phyloP scores from a whole-genome alignment of 2,329 filamentous ascomycete genomes.

The Epichloe glyceriae region DNA sequence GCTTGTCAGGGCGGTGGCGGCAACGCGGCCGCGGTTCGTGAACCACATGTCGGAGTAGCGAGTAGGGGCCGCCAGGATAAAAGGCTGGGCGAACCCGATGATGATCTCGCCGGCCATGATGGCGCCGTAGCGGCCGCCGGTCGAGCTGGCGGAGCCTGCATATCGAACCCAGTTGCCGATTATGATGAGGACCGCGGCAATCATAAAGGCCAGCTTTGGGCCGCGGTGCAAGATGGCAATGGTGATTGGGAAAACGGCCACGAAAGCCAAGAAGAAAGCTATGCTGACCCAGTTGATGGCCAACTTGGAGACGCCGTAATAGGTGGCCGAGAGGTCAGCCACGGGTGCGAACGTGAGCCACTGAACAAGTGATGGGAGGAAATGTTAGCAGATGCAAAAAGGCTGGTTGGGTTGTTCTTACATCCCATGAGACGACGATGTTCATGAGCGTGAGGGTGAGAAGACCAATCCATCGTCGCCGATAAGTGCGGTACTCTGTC shows the following conservation, averaged over 20 bases:
- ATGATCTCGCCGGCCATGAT: constrained; percentile 89
- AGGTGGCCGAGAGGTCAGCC: constrained; percentile 57
- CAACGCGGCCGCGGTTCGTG: constrained; percentile 67
- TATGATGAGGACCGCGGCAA: constrained; percentile 59
- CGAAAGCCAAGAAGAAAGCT: constrained; percentile 75
- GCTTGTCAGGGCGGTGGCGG: constrained; percentile 73
- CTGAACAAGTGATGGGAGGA: constrained; percentile 18
- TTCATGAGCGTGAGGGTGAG: constrained; percentile 76
- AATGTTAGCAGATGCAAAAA: background rate
- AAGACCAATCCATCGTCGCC: constrained; percentile 79
- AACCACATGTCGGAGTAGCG: constrained; percentile 94
- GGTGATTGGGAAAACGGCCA: constrained; percentile 54
- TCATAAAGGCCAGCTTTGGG: constrained; percentile 64
- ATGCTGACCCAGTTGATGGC: constrained; percentile 90
- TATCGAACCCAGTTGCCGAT: constrained; percentile 87
- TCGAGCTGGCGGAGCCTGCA: constrained; percentile 45
- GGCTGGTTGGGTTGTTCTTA: constrained; percentile 32
- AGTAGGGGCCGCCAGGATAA: constrained; percentile 79
- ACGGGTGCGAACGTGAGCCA: constrained; percentile 90
- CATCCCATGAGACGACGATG: constrained; percentile 89
- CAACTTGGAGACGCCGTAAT: constrained; percentile 62
- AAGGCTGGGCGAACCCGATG: constrained; percentile 80
- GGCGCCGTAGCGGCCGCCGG: constrained; percentile 54
- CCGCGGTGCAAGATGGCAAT: constrained; percentile 72
- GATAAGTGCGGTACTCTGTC: constrained; percentile 46